phyloP scores from a whole-genome alignment of 441 rosid genomes.

The Arabidopsis hybrid region DNA sequence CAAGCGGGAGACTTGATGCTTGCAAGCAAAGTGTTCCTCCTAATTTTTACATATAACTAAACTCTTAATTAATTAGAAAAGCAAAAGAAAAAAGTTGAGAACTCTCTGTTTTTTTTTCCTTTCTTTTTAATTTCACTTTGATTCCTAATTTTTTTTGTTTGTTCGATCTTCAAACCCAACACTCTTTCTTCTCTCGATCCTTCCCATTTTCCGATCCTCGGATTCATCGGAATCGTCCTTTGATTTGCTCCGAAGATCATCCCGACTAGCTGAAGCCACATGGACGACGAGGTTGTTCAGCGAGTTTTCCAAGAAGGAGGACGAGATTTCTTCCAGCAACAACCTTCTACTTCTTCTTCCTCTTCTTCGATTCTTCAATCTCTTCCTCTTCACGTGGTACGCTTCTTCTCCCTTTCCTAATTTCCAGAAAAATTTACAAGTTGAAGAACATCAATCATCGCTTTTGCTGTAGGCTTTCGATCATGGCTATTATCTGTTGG shows the following conservation, averaged over 20 bases:
- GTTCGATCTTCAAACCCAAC: constrained; percentile 25
- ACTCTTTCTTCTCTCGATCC: constrained; percentile 20
- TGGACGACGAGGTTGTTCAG: constrained; percentile 97
- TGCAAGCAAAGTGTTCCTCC: constrained; percentile 46
- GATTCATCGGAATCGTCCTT: constrained; percentile 33
- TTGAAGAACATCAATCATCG: background rate
- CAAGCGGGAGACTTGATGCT: constrained; percentile 49
- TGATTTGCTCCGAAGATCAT: constrained; percentile 31
- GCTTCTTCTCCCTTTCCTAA: constrained; percentile 24
- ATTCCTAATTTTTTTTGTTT: constrained; percentile 12
- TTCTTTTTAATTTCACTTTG: constrained; percentile 17
- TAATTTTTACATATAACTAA: background rate
- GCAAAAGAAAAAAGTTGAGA: constrained; percentile 25
- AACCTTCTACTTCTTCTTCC: constrained; percentile 79
- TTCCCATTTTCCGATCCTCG: constrained; percentile 13
- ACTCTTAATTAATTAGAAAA: constrained; percentile 3
- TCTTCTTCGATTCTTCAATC: constrained; percentile 90
- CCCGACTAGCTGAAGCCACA: constrained; percentile 24
- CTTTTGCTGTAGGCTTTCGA: constrained; percentile 75
- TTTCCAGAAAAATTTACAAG: background rate
- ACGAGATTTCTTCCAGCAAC: constrained; percentile 87
- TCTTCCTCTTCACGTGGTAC: constrained; percentile 95
- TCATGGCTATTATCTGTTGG: constrained; percentile 83
- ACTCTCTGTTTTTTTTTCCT: background rate
- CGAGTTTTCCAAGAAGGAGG: constrained; percentile 94